Base-by-base conservation (phyloP, 345 rosid genomes). In the Eutrema yunnanense region DNA sequence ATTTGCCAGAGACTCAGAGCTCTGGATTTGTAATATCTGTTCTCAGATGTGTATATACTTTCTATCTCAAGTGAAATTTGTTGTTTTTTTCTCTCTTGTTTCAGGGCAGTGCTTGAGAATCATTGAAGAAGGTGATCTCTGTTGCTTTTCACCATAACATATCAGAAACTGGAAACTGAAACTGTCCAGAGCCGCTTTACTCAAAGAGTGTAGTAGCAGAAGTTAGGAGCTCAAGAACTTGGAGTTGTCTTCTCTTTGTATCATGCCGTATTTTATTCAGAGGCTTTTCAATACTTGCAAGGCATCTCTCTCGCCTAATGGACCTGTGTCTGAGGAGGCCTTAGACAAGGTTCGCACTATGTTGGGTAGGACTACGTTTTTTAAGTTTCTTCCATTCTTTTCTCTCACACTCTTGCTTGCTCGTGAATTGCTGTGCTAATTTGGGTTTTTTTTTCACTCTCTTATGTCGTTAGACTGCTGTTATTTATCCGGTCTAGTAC, bases 321-420 rank as follows among this genome's bases (percentile, higher is more conserved):
- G 98, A 59, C 97, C 96, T 9, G 81, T 82, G 32, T 83, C 98
- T 6, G 92, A 96, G 49, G 98, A 96, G 62, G 90, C 86, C 72
- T 84, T 96, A 61, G 95, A 88, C 74, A 90, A 64, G 73, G 87
- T 85, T 73, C 90, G 87, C 50, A 74, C 71, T 51, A 61, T 84
- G 81, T 72, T 96, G 87, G 99, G 99, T 96, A 84, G 62, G 71
- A 57, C 82, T 51, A 43, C 65, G 1, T 47, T 42, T 22, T 55
- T 27, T 44, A 48, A 48, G 36, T 56, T 40, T 43, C 46, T 59
- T 51, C 36, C 26, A 4, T 54, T 75, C 11, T 47, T 4, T 65
- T 16, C 2, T 57, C 36, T 49, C 4, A 30, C 9, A 49, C n/a
- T 42, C 36, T 67, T 52, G 12, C 14, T 68, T 73, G 44, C 30